phyloP scores from a whole-genome alignment of 2,329 filamentous ascomycete genomes.

The Dryadomyces quercivorus region DNA sequence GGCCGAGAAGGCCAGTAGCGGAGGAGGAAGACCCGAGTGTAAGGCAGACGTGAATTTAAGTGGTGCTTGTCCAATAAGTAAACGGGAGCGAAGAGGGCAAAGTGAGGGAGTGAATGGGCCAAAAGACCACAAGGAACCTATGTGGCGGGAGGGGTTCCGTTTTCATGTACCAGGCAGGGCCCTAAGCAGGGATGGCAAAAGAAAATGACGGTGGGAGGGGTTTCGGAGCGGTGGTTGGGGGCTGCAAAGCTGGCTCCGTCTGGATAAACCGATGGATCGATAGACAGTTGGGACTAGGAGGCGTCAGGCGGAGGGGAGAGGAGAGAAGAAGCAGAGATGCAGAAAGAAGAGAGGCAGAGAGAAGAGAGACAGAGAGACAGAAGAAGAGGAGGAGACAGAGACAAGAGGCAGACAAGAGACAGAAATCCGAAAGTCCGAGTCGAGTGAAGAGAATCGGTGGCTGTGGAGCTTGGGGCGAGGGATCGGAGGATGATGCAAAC shows the following conservation, averaged over 20 bases:
- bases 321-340: neutral
- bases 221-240: conserved; percentile 5
- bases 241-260: neutral
- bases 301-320: neutral
- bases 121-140: neutral
- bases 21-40: neutral
- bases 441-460: too few species aligned
- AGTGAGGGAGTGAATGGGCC: neutral
- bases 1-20: neutral
- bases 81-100: neutral
- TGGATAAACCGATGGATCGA: conserved; percentile 1
- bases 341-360: neutral
- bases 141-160: neutral
- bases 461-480: too few species aligned
- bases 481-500: too few species aligned
- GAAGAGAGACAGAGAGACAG: neutral
- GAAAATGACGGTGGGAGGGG: conserved; percentile 3
- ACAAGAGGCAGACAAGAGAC: too few species aligned
- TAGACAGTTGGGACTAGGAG: neutral
- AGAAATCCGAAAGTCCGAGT: too few species aligned
- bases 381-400: neutral
- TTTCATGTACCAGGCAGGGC: neutral
- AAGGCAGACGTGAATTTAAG: conserved; percentile 1
- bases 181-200: conserved; percentile 2
- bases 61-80: neutral